phyloP scores from a whole-genome alignment of 2,329 filamentous ascomycete species.

The Stachybotrys chartarum region DNA sequence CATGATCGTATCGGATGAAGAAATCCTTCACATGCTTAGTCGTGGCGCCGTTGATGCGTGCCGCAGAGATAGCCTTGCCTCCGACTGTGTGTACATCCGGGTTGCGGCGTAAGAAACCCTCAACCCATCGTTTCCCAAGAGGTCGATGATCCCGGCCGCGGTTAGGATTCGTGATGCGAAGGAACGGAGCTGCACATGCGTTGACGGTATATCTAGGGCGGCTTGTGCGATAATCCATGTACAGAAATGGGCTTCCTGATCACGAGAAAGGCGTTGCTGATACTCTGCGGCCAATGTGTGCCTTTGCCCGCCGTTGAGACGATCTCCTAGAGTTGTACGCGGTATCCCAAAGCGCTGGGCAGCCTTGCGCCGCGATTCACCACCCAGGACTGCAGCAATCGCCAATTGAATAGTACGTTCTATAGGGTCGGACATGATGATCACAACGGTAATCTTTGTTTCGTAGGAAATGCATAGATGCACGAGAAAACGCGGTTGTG shows the following conservation, averaged over 20 bases:
- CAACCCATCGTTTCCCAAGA: slow-evolving; percentile 4
- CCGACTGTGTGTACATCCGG: slow-evolving; percentile 1
- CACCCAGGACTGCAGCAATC: neutral
- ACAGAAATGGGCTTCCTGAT: slow-evolving; percentile 4
- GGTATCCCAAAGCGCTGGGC: slow-evolving; percentile 3
- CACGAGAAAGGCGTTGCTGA: neutral
- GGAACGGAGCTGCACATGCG: slow-evolving; percentile 4
- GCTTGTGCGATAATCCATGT: slow-evolving; percentile 3
- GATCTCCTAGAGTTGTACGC: neutral
- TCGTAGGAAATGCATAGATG: neutral
- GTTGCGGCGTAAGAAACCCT: slow-evolving; percentile 5
- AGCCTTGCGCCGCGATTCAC: slow-evolving; percentile 2
- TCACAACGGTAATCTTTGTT: neutral
- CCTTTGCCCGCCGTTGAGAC: neutral
- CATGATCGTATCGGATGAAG: neutral
- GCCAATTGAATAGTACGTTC: neutral
- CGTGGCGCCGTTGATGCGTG: neutral
- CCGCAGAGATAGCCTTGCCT: slow-evolving; percentile 1
- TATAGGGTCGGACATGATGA: neutral
- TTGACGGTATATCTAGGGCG: neutral
- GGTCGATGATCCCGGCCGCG: slow-evolving; percentile 3
- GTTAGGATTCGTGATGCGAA: slow-evolving; percentile 3
- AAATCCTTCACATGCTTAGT: slow-evolving; percentile 2
- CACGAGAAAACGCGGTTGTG: slow-evolving; percentile 1
- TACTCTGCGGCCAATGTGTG: neutral